Evolutionary conservation across 2,329 filamentous ascomycete species (phyloP), one percentile per base, ranked within the genome.

Genomic region (Teratosphaeria nubilosa): DNA sequence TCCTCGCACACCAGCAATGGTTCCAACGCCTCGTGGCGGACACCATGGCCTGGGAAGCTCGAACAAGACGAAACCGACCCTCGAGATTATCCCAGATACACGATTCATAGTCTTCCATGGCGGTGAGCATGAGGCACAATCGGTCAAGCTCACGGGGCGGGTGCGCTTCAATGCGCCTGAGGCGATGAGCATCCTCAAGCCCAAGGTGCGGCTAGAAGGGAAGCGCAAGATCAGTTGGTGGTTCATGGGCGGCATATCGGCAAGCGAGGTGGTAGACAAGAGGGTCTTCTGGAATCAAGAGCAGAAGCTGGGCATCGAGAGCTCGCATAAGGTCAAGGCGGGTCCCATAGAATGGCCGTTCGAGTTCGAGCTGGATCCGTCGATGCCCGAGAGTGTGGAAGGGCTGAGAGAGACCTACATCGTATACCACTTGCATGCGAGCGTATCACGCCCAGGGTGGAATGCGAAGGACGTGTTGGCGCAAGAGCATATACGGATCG

Each of bases 371-470:
- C 71, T 80, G 64, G 72, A 74, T 13, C 72, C 71, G 11, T 69
- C 71, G 32, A 72, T 82, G 69, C 82, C 90, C 20, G 94, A 97
- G 79, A 96, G 90, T 69, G 83, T 99, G 48, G 94, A 97, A 74
- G 94, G 94, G 3, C 78, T 97, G 58, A 81, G 83, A 58, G 89
- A 95, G 66, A 91, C 88, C 16, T 92, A 87, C 75, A 86, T 97
- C 60, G 87, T 90, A 53, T 99, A 97, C 75, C 86, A 88, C 64
- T 80, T 99, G 68, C 95, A 95, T 74, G 94, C 92, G 1, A 91
- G 90, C 55, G 86, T 97, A 55, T 88, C 87, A 52, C 79, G 91
- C 59, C 69, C 71, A 5, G 89, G 91, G 61, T 95, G 94, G 77
- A 85, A 96, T 67, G 86, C 87, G 68, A 92, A 95, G 77, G 91